Conservation (phyloP, 441 rosid genomes). For the Pelargonium cotyledonis region DNA sequence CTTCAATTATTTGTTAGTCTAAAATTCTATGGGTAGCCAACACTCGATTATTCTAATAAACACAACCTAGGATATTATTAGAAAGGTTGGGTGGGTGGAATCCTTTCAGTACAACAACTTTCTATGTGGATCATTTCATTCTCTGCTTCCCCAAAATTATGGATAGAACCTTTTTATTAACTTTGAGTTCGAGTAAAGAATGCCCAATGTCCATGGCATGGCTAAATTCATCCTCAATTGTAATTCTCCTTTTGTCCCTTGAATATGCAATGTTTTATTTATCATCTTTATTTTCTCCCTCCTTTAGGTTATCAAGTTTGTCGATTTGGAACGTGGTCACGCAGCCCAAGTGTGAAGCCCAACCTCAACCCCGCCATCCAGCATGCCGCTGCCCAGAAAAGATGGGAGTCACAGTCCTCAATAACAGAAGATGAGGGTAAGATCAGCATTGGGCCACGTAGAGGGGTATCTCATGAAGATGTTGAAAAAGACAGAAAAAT, state of each 20-base stretch:
- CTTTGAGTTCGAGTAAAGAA: neutral
- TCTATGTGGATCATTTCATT: no score
- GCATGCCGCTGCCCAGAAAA: conserved; percentile 30
- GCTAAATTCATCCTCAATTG: neutral
- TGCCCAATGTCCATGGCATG: neutral
- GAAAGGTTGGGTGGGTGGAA: no score
- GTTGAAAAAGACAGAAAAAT: conserved; percentile 46
- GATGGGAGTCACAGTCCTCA: conserved; percentile 64
- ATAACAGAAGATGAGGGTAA: conserved; percentile 41
- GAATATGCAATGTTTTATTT: neutral
- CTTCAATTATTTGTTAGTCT: neutral
- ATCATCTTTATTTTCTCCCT: conserved; percentile 1
- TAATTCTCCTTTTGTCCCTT: neutral
- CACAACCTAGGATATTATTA: neutral
- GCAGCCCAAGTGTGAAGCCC: conserved; percentile 26
- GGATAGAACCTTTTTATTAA: neutral
- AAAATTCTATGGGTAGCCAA: neutral
- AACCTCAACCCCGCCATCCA: conserved; percentile 24
- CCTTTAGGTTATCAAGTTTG: conserved; percentile 37
- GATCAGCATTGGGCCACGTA: conserved; percentile 77
- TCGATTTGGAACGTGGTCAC: conserved; percentile 32
- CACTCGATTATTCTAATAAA: neutral
- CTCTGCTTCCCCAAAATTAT: no score
- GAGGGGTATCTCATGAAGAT: conserved; percentile 29
- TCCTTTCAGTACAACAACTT: no score